These are phyloP conservation scores for Xylogone sp. DNA, from an alignment of 2,329 filamentous ascomycete genomes.

Conservation along the genomic window DNA sequence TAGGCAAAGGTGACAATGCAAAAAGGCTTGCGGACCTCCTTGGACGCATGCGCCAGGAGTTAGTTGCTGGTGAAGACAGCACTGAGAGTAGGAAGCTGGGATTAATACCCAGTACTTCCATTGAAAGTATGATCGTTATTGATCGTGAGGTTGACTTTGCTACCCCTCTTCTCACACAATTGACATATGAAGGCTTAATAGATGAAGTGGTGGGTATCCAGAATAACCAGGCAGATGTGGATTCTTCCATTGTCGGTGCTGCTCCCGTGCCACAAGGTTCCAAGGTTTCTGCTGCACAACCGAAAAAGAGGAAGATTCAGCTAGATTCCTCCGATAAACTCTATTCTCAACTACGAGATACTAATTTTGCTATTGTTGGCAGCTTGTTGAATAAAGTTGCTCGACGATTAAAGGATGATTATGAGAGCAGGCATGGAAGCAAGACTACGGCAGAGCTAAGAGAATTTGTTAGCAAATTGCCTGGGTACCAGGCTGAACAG, in stretches of 20 bases:
- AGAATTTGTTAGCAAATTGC: constrained; percentile 91
- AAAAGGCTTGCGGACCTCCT: constrained; percentile 84
- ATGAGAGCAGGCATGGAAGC: constrained; percentile 79
- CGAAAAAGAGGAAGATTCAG: constrained; percentile 80
- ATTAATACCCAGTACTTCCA: constrained; percentile 78
- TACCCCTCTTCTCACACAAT: constrained; percentile 84
- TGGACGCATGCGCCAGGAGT: constrained; percentile 85
- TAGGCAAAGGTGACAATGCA: constrained; percentile 93
- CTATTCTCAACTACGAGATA: constrained; percentile 81
- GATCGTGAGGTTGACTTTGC: constrained; percentile 94
- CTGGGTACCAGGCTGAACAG: constrained; percentile 89
- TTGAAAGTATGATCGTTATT: constrained; percentile 90
- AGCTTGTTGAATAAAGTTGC: constrained; percentile 86
- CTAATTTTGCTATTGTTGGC: constrained; percentile 94
- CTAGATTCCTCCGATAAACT: constrained; percentile 87
- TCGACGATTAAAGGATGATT: constrained; percentile 78
- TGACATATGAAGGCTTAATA: constrained; percentile 94
- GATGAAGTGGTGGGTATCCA: constrained; percentile 91
- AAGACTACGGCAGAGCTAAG: constrained; percentile 89
- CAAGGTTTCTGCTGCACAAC: constrained; percentile 54
- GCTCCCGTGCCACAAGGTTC: constrained; percentile 52
- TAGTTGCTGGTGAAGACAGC: constrained; percentile 73
- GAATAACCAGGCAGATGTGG: constrained; percentile 89
- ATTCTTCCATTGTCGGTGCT: constrained; percentile 83
- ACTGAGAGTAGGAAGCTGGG: constrained; percentile 59